Conservation (phyloP, 352 stramenopile species). For the Phytophthora melonis region DNA sequence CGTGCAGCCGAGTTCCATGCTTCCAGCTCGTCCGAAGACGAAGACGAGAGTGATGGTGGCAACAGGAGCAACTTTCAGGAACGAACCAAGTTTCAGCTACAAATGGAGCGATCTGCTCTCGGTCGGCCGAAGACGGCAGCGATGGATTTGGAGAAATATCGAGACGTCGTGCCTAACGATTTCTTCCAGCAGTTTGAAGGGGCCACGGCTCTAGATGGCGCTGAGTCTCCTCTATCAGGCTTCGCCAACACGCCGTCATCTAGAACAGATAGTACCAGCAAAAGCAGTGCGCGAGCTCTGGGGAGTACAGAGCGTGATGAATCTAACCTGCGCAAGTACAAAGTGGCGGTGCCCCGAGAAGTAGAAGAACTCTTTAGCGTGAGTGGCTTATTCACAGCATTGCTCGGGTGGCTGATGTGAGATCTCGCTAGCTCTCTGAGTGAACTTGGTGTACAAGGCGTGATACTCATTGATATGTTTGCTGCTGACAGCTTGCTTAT, state of each 20-base stretch:
- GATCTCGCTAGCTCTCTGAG: slow-evolving; percentile 27
- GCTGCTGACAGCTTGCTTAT: slow-evolving; percentile 78
- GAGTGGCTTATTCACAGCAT: slow-evolving; percentile 30
- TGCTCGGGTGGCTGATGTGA: slow-evolving; percentile 26
- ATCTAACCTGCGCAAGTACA: slow-evolving; percentile 29
- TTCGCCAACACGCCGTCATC: neutral
- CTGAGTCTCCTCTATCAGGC: neutral
- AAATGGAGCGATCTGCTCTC: slow-evolving; percentile 21
- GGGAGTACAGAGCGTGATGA: neutral
- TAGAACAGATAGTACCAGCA: slow-evolving; percentile 9
- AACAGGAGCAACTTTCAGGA: slow-evolving; percentile 14
- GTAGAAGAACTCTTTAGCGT: slow-evolving; percentile 72
- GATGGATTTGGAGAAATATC: slow-evolving; percentile 67
- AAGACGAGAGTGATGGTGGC: slow-evolving; percentile 35
- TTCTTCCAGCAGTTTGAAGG: slow-evolving; percentile 60
- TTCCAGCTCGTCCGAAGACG: slow-evolving; percentile 66
- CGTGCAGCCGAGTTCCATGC: slow-evolving; percentile 64
- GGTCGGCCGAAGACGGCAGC: slow-evolving; percentile 60
- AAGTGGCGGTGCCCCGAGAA: slow-evolving; percentile 57
- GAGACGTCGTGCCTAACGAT: slow-evolving; percentile 56
- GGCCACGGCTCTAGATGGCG: neutral
- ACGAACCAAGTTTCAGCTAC: slow-evolving; percentile 12
- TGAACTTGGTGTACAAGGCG: neutral
- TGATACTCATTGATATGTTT: slow-evolving; percentile 16
- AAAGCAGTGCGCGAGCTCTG: neutral